phyloP scores from a whole-genome alignment of 163 green algal species.

The Volvox carteri region DNA sequence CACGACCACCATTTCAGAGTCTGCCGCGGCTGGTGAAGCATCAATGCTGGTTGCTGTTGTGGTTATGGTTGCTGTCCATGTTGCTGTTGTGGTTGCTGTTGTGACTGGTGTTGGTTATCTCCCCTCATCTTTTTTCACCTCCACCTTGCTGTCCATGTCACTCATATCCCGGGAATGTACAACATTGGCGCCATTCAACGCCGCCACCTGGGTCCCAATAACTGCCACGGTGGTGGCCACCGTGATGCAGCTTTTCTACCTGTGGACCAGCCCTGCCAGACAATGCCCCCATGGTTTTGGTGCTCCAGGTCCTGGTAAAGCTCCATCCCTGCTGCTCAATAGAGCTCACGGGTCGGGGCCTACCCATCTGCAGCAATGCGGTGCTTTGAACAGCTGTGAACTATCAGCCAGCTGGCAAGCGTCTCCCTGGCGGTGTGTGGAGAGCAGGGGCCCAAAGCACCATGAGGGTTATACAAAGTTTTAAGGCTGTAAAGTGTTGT shows the following conservation, averaged over 20 bases:
- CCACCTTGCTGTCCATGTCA: slow-evolving; percentile 34
- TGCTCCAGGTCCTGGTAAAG: slow-evolving; percentile 12
- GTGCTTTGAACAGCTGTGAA: slow-evolving; percentile 39
- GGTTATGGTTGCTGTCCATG: background rate
- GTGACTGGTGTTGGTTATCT: background rate
- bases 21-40: background rate
- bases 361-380: slow-evolving; percentile 29
- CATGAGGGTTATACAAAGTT: too few relatives aligned
- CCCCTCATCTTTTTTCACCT: background rate
- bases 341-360: slow-evolving; percentile 41
- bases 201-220: background rate
- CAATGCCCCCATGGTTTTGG: slow-evolving; percentile 10
- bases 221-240: background rate
- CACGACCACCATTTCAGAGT: background rate
- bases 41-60: background rate
- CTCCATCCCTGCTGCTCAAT: background rate
- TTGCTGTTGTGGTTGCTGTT: too few relatives aligned
- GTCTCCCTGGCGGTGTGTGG: slow-evolving; percentile 37
- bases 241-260: slow-evolving; percentile 24
- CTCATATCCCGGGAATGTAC: slow-evolving; percentile 18
- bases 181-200: slow-evolving; percentile 8
- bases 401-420: slow-evolving; percentile 2
- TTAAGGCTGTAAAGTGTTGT: too few relatives aligned
- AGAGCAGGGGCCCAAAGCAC: too few relatives aligned
- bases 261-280: slow-evolving; percentile 37